Evolutionary conservation across 2,329 filamentous ascomycete species (phyloP).

Genomic region (Paecilomyces niveus): DNA sequence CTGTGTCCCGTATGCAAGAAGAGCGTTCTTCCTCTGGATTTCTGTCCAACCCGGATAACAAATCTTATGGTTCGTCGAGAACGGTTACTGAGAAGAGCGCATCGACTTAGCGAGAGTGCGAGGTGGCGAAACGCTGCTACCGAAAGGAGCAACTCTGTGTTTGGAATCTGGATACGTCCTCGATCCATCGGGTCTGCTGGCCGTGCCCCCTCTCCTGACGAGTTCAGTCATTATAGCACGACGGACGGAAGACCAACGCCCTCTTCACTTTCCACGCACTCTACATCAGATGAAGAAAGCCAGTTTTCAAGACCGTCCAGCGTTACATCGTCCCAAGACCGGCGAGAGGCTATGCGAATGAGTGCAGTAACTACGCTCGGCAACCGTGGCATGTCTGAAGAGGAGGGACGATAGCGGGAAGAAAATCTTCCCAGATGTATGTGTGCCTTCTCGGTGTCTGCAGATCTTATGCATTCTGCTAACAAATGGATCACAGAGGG

Average conservation of each 20-base stretch:
- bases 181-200: neutral
- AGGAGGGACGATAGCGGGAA: constrained; percentile 12
- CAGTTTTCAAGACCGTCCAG: neutral
- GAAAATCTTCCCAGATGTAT: constrained; percentile 13
- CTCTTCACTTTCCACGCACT: neutral
- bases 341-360: constrained; percentile 7
- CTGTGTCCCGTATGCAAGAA: constrained; percentile 89
- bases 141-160: neutral
- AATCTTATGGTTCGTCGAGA: constrained; percentile 83
- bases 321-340: neutral
- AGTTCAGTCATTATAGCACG: neutral
- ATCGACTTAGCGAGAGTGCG: neutral
- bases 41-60: constrained; percentile 61
- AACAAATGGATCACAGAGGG: neutral
- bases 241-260: neutral
- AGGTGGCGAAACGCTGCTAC: neutral
- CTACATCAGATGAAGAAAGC: neutral
- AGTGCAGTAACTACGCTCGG: constrained; percentile 6
- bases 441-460: constrained; percentile 1
- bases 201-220: neutral
- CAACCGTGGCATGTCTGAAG: constrained; percentile 7
- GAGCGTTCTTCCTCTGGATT: constrained; percentile 64
- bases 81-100: constrained; percentile 50
- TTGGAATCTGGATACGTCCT: neutral
- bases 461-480: neutral